A percentile compares a stretch with the other conserved stretches of the same genome.
Conservation (phyloP, 2,329 filamentous ascomycete genomes). For the Diatrype stigma region DNA sequence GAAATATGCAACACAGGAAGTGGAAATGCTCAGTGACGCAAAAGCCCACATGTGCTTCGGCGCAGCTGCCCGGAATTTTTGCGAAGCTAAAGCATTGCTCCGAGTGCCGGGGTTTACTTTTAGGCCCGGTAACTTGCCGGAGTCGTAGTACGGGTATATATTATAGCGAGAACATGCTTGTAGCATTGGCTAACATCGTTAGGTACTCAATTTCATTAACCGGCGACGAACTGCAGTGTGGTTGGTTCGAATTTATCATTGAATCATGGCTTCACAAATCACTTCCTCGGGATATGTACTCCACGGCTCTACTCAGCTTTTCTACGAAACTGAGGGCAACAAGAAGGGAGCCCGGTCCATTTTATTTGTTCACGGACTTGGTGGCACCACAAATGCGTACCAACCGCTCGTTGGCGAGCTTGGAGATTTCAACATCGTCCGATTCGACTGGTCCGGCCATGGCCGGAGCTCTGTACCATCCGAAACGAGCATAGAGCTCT, state of each 20-base stretch:
- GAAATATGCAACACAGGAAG: too few relatives aligned
- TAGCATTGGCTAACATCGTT: too few relatives aligned
- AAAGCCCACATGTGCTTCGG: too few relatives aligned
- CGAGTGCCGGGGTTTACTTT: too few relatives aligned
- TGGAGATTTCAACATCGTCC: conserved; percentile 5
- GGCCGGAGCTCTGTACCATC: conserved; percentile 5
- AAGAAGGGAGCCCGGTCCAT: neutral
- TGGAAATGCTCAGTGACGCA: too few relatives aligned
- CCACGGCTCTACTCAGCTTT: conserved; percentile 5
- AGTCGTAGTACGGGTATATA: too few relatives aligned
- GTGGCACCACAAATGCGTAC: conserved; percentile 7
- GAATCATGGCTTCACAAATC: conserved; percentile 7
- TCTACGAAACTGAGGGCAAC: conserved; percentile 7
- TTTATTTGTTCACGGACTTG: conserved; percentile 7
- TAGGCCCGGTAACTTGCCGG: too few relatives aligned
- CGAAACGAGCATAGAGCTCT: conserved; percentile 3
- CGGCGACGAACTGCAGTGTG: neutral
- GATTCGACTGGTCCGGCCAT: conserved; percentile 8
- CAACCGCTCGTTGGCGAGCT: conserved; percentile 4
- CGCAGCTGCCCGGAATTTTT: too few relatives aligned
- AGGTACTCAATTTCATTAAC: too few relatives aligned
- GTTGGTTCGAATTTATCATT: neutral
- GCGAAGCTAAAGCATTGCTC: too few relatives aligned
- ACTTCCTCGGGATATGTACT: conserved; percentile 6
- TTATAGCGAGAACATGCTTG: too few relatives aligned